Evolutionary conservation across 305 asterid genomes (phyloP).

Genomic region (Solanum hybrid): DNA sequence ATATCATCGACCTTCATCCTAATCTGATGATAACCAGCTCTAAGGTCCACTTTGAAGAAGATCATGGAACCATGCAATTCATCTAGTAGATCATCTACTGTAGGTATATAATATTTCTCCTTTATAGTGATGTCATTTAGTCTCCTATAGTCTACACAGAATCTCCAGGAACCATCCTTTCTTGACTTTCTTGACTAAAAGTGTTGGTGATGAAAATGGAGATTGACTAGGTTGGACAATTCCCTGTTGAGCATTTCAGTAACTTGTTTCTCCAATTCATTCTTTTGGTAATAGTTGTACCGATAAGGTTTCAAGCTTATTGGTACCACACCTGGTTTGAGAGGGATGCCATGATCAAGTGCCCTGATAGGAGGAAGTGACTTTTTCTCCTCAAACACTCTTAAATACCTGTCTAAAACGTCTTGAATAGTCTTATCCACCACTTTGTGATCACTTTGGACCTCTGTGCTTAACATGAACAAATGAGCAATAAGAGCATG

Average conservation of each 20-base stretch:
- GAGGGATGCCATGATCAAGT: background rate
- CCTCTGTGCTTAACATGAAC: background rate
- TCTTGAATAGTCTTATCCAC: background rate
- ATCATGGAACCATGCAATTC: background rate
- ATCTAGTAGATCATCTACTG: background rate
- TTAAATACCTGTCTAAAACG: background rate
- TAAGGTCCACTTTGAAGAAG: background rate
- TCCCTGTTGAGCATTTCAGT: background rate
- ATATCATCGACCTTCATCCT: background rate
- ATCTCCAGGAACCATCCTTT: background rate
- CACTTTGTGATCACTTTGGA: background rate
- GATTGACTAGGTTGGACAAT: background rate
- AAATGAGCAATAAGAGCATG: background rate
- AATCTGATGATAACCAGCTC: background rate
- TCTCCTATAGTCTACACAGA: background rate
- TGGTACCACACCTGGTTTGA: background rate
- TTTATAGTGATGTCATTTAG: background rate
- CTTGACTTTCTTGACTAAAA: background rate
- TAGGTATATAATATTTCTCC: background rate
- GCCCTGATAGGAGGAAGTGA: background rate
- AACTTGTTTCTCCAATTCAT: background rate
- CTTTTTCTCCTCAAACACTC: background rate
- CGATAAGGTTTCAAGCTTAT: background rate
- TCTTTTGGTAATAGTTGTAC: background rate
- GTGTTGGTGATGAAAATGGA: background rate